A percentile compares a stretch with the other conserved stretches of the same genome.
Conservation (phyloP, 306 rosid genomes). For the Fagus sylvatica region DNA sequence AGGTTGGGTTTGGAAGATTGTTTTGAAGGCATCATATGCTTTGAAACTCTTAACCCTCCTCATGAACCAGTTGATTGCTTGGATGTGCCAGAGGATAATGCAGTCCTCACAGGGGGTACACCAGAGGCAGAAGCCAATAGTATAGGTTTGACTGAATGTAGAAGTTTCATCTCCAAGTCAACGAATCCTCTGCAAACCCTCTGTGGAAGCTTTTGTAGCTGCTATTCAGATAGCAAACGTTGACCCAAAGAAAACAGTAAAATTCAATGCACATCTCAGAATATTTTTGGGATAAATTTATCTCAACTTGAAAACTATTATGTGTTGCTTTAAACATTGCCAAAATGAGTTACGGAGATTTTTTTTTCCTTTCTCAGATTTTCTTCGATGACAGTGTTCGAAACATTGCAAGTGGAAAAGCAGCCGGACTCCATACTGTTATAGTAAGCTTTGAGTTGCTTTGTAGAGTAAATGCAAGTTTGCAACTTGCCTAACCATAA, state of each 20-base stretch:
- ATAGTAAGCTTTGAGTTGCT: constrained; percentile 53
- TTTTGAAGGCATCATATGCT: constrained; percentile 79
- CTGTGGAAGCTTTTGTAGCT: constrained; percentile 63
- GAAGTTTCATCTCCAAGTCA: constrained; percentile 21
- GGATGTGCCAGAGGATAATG: constrained; percentile 8
- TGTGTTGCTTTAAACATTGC: neutral
- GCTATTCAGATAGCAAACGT: constrained; percentile 61
- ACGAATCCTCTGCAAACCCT: constrained; percentile 73
- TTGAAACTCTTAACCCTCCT: constrained; percentile 80
- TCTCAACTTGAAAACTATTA: neutral
- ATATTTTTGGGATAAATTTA: neutral
- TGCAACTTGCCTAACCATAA: neutral
- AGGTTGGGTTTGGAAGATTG: constrained; percentile 78
- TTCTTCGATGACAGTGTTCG: constrained; percentile 81
- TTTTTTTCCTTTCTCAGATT: constrained; percentile 44
- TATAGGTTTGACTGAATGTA: constrained; percentile 1
- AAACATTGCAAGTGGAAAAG: constrained; percentile 79
- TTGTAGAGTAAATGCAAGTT: neutral
- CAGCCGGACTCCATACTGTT: constrained; percentile 74
- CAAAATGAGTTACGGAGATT: constrained; percentile 11
- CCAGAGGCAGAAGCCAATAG: neutral
- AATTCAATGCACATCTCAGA: constrained; percentile 13
- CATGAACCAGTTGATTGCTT: constrained; percentile 21
- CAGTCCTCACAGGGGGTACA: neutral
- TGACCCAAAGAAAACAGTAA: constrained; percentile 66